Percentiles rank a stretch among this genome's conserved stretches.
Evolutionary conservation across 108 stramenopile genomes (phyloP).

Genomic region (Skeletonema tropicum): DNA sequence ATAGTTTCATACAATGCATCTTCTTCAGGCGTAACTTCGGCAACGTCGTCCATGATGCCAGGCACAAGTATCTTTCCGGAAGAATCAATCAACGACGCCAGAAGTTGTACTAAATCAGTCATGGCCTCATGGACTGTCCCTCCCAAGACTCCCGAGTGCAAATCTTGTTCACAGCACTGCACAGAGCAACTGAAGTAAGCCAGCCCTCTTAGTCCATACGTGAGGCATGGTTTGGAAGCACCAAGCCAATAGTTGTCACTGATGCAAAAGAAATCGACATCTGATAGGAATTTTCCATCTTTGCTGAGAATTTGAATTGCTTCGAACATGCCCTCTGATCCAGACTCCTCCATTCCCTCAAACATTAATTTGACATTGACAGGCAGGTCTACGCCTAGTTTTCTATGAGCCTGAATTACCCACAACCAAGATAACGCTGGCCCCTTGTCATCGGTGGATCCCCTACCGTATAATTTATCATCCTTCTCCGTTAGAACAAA

Average conservation of each 20-base stretch:
- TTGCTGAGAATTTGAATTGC: slow-evolving; percentile 62
- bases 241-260: slow-evolving; percentile 84
- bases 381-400: slow-evolving; percentile 62
- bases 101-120: slow-evolving; percentile 75
- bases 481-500: slow-evolving; percentile 76
- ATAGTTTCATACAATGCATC: slow-evolving; percentile 70
- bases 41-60: slow-evolving; percentile 80
- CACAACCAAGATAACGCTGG: slow-evolving; percentile 85
- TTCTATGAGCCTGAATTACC: slow-evolving; percentile 75
- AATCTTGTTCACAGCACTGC: slow-evolving; percentile 71
- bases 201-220: slow-evolving; percentile 83
- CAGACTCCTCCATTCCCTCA: slow-evolving; percentile 88
- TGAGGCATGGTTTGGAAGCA: slow-evolving; percentile 78
- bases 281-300: slow-evolving; percentile 68
- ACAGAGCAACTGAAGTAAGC: slow-evolving; percentile 78
- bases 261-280: slow-evolving; percentile 81
- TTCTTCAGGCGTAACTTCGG: slow-evolving; percentile 74
- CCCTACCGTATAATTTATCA: slow-evolving; percentile 78
- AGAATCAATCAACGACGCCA: slow-evolving; percentile 75
- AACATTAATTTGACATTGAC: slow-evolving; percentile 82
- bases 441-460: slow-evolving; percentile 86
- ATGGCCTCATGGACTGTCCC: slow-evolving; percentile 85
- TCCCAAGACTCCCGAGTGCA: slow-evolving; percentile 84
- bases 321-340: slow-evolving; percentile 81
- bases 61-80: slow-evolving; percentile 72